Conservation (phyloP, 2,329 filamentous ascomycete genomes). For the Pezicula rhizophila region DNA sequence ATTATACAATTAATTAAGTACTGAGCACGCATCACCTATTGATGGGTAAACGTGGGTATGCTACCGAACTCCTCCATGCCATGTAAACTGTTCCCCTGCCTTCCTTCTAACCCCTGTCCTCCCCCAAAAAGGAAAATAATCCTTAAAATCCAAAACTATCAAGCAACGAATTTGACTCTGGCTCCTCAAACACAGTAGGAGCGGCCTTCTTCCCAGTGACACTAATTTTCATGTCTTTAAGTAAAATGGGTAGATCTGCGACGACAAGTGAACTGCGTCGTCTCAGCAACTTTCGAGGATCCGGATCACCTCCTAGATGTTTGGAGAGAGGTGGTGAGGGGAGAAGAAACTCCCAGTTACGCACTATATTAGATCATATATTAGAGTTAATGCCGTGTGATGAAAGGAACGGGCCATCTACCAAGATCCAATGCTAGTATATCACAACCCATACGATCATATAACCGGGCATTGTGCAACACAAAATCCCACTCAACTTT, state of each 20-base stretch:
- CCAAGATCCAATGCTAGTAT: slow-evolving; percentile 79
- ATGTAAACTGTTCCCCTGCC: neutral
- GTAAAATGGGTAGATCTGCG: slow-evolving; percentile 56
- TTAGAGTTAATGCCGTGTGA: neutral
- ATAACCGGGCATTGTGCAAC: slow-evolving; percentile 75
- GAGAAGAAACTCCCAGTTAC: slow-evolving; percentile 76
- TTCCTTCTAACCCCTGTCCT: neutral
- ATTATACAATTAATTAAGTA: too few relatives aligned
- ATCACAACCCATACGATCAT: slow-evolving; percentile 90
- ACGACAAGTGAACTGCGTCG: slow-evolving; percentile 74
- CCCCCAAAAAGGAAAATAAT: neutral
- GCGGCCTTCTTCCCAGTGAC: slow-evolving; percentile 46
- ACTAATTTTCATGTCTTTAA: slow-evolving; percentile 36
- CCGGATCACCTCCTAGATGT: slow-evolving; percentile 28
- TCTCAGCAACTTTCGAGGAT: slow-evolving; percentile 54
- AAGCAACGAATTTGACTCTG: slow-evolving; percentile 80
- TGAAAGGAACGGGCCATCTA: slow-evolving; percentile 33
- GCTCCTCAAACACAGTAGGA: slow-evolving; percentile 82
- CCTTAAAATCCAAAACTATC: slow-evolving; percentile 86
- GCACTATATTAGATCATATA: slow-evolving; percentile 41
- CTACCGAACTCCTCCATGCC: neutral
- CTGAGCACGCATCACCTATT: too few relatives aligned
- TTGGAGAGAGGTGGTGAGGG: slow-evolving; percentile 36
- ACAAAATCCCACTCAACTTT: slow-evolving; percentile 85
- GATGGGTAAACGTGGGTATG: neutral